phyloP scores from a whole-genome alignment of 2,329 filamentous ascomycete genomes.

The Aspergillus sp. region DNA sequence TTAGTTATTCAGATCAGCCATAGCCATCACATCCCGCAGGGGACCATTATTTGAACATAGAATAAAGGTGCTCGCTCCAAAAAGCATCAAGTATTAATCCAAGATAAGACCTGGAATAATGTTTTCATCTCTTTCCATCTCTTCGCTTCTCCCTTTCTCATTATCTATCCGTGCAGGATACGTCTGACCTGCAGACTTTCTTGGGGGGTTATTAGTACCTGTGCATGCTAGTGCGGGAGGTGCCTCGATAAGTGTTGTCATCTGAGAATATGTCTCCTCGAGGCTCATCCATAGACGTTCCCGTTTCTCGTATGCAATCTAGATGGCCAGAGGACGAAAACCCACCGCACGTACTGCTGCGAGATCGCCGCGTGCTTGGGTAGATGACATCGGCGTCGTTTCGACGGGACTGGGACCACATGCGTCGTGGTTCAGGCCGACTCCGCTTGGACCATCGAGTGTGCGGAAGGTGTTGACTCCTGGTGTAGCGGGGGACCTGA shows the following conservation, averaged over 20 bases:
- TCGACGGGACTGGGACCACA: conserved; percentile 25
- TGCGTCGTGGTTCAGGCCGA: conserved; percentile 21
- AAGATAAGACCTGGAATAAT: neutral
- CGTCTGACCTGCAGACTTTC: conserved; percentile 23
- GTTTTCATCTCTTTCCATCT: neutral
- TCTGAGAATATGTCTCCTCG: conserved; percentile 16
- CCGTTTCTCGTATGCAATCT: conserved; percentile 33
- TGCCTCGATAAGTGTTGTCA: conserved; percentile 30
- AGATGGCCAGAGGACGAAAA: conserved; percentile 18
- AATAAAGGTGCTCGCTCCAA: neutral
- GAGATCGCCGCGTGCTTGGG: conserved; percentile 33
- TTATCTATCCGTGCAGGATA: neutral
- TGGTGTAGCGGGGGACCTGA: conserved; percentile 25
- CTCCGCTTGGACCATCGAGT: conserved; percentile 23
- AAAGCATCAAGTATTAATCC: neutral
- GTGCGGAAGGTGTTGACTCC: conserved; percentile 28
- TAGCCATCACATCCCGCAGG: neutral
- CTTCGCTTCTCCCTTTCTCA: neutral
- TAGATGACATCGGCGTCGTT: conserved; percentile 37
- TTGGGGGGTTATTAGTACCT: neutral
- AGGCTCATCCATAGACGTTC: conserved; percentile 27
- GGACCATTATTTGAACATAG: neutral
- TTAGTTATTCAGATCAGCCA: neutral
- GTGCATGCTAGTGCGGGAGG: conserved; percentile 30
- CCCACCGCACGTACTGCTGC: conserved; percentile 33